phyloP scores from a whole-genome alignment of 257 asterid species.

The Solanum tarapatanum region DNA sequence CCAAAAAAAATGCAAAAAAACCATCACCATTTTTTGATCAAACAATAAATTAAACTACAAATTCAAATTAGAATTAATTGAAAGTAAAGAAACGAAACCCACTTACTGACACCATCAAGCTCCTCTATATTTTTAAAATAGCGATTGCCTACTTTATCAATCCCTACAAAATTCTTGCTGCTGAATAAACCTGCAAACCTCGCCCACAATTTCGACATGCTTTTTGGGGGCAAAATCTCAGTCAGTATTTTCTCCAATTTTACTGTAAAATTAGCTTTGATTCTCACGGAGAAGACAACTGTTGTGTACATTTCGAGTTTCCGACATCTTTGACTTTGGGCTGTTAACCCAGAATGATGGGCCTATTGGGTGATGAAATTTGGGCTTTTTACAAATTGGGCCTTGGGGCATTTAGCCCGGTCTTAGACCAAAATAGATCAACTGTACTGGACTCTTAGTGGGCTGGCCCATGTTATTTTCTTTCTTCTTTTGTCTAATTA shows the following conservation, averaged over 20 bases:
- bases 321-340: neutral
- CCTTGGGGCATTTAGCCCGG: neutral
- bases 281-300: neutral
- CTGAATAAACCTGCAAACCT: slow-evolving; percentile 50
- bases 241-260: neutral
- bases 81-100: slow-evolving; percentile 1
- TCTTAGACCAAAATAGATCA: neutral
- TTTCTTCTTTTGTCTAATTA: neutral
- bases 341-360: neutral
- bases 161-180: slow-evolving; percentile 41
- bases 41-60: neutral
- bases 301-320: neutral
- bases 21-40: neutral
- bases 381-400: neutral
- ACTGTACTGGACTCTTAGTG: neutral
- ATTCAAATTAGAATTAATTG: neutral
- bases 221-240: neutral
- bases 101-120: slow-evolving; percentile 78
- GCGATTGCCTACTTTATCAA: slow-evolving; percentile 75
- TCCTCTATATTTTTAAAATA: slow-evolving; percentile 57
- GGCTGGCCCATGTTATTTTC: neutral
- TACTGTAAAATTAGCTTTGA: neutral
- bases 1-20: neutral
- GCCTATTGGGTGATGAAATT: neutral
- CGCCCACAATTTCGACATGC: slow-evolving; percentile 69